Evolutionary conservation across 495 filamentous ascomycete genomes (phyloP).

Genomic region (Neurospora hispaniola): DNA sequence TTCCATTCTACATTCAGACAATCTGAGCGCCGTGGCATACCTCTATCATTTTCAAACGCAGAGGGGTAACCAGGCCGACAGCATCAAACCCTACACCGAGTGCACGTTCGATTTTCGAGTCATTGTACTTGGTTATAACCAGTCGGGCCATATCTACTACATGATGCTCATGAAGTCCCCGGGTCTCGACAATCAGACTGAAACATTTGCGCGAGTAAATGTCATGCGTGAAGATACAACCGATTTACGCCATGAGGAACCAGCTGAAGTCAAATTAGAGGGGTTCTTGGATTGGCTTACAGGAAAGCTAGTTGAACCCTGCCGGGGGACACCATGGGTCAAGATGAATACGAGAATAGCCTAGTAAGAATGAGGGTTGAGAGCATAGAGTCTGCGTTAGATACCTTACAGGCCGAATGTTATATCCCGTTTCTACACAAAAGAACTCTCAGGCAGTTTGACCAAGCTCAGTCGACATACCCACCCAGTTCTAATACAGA

Average conservation of each 20-base stretch:
- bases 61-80: neutral
- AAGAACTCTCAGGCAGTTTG: no score
- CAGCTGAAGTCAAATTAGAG: no score
- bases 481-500: no score
- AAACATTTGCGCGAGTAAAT: neutral
- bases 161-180: neutral
- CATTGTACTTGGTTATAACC: neutral
- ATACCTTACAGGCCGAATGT: no score
- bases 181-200: neutral
- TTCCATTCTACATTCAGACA: no score
- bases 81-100: neutral
- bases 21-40: neutral
- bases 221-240: no score
- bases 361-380: neutral
- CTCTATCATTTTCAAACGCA: neutral
- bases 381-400: no score
- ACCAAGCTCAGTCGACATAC: no score
- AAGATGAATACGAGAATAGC: neutral
- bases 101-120: neutral
- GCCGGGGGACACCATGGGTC: neutral
- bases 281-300: neutral
- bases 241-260: no score
- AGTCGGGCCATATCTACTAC: fast-evolving
- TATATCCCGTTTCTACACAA: no score
- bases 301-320: neutral